Evolutionary conservation across 2,329 filamentous ascomycete genomes (phyloP).

Genomic region (Sphaceloma murrayae): DNA sequence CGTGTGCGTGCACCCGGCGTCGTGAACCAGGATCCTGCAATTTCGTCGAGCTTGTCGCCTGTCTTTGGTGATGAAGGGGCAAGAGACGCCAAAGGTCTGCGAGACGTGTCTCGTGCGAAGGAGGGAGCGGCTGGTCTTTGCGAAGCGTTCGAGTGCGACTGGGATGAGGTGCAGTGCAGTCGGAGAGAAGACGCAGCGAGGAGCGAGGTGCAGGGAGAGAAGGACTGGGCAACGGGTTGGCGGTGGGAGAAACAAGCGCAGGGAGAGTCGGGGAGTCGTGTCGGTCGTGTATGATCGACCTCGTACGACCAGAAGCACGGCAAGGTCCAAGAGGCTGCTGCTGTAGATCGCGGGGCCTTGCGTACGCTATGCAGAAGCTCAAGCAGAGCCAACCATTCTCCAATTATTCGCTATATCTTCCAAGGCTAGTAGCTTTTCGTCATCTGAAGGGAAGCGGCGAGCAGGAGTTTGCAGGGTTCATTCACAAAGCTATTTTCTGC

Average conservation of each 20-base stretch:
- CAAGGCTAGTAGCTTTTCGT: too few species aligned
- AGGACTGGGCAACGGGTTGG: neutral
- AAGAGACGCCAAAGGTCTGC: neutral
- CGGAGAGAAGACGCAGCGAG: neutral
- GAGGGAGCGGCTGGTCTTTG: too few species aligned
- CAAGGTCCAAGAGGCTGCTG: neutral
- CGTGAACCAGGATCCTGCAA: slow-evolving; percentile 13
- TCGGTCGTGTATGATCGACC: neutral
- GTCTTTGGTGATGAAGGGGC: too few species aligned
- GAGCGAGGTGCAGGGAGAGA: neutral
- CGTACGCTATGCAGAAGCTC: too few species aligned
- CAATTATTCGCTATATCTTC: too few species aligned
- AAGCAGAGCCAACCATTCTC: too few species aligned
- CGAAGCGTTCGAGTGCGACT: too few species aligned
- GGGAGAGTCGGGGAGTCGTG: too few species aligned
- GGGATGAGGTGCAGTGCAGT: too few species aligned
- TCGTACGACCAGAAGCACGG: neutral
- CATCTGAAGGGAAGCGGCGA: too few species aligned
- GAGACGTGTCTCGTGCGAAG: slow-evolving; percentile 1
- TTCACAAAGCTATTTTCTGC: neutral
- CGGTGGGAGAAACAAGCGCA: neutral
- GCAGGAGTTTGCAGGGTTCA: neutral
- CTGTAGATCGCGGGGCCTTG: neutral
- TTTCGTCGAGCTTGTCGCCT: neutral
- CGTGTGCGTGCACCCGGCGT: neutral